Percentiles rank a stretch among this genome's conserved stretches.
These are phyloP conservation scores for Saccharomycopsis oosterbeekiorum DNA, from an alignment of 805 yeast species.

Conservation along the genomic window DNA sequence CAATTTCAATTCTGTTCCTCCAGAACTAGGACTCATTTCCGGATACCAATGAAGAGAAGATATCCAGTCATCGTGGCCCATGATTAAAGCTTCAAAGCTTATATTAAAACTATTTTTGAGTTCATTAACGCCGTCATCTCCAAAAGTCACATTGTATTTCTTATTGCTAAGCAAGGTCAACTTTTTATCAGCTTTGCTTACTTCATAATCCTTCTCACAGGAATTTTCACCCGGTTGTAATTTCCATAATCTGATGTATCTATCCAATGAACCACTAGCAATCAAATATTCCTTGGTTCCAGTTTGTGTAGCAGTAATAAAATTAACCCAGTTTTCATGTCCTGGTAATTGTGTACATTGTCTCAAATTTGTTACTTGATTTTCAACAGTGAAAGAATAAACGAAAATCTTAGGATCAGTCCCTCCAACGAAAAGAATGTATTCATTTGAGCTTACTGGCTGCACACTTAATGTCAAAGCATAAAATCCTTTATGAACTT, in stretches of 20 bases:
- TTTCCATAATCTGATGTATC: slow-evolving; percentile 87
- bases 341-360: slow-evolving; percentile 59
- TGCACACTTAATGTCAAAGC: slow-evolving; percentile 28
- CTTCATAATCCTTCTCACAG: slow-evolving; percentile 29
- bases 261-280: slow-evolving; percentile 89
- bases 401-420: slow-evolving; percentile 47
- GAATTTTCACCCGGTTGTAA: slow-evolving; percentile 48
- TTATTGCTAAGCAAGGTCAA: slow-evolving; percentile 57
- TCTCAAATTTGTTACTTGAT: slow-evolving; percentile 21
- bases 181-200: slow-evolving; percentile 32
- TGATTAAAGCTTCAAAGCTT: slow-evolving; percentile 81
- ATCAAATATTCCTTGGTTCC: slow-evolving; percentile 46
- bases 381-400: slow-evolving; percentile 31
- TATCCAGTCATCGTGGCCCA: slow-evolving; percentile 99
- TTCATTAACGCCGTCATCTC: slow-evolving; percentile 22
- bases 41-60: slow-evolving; percentile 79
- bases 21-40: slow-evolving; percentile 23
- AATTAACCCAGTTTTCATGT: slow-evolving; percentile 94
- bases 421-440: slow-evolving; percentile 63
- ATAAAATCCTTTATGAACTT: slow-evolving; percentile 37
- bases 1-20: slow-evolving; percentile 32
- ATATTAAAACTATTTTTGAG: slow-evolving; percentile 37
- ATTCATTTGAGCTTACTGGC: slow-evolving; percentile 23
- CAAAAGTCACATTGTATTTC: slow-evolving; percentile 48
- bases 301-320: slow-evolving; percentile 49